Percentiles rank a stretch among this genome's conserved stretches.
These are phyloP conservation scores for Apiospora marii DNA, from an alignment of 2,329 filamentous ascomycete genomes.

Conservation along the genomic window DNA sequence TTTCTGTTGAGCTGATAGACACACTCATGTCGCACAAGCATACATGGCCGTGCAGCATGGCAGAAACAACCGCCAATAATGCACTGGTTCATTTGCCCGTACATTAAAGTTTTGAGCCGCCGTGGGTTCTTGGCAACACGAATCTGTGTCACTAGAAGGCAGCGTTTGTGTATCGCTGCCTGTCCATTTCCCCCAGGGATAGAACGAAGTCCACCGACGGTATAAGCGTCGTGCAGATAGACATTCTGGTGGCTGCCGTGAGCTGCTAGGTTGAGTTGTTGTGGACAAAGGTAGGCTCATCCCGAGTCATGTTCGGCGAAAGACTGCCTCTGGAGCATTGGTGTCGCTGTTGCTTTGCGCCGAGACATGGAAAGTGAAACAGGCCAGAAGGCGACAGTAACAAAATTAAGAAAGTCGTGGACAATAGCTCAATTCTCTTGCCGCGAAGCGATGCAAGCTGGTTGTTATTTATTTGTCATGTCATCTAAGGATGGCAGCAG, in stretches of 20 bases:
- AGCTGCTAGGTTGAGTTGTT: background rate
- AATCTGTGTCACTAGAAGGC: background rate
- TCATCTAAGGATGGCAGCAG: background rate
- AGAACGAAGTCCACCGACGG: background rate
- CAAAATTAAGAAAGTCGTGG: background rate
- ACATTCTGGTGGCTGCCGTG: background rate
- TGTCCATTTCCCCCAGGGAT: background rate
- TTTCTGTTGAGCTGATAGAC: slow-evolving; percentile 8
- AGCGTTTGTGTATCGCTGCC: background rate
- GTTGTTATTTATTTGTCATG: background rate
- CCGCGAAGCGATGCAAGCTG: background rate
- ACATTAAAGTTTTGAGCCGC: slow-evolving; percentile 7
- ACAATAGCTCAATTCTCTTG: background rate
- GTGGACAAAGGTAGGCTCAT: background rate
- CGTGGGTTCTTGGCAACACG: background rate
- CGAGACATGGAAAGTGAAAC: background rate
- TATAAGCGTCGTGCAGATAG: background rate
- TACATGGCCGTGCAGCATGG: background rate
- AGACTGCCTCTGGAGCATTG: background rate
- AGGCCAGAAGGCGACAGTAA: background rate
- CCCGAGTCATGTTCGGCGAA: background rate
- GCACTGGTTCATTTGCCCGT: background rate
- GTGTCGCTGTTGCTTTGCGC: background rate
- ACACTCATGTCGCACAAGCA: background rate
- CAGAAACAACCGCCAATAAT: background rate